phyloP scores from a whole-genome alignment of 2,329 filamentous ascomycete genomes.

The Gnomoniopsis sp. region DNA sequence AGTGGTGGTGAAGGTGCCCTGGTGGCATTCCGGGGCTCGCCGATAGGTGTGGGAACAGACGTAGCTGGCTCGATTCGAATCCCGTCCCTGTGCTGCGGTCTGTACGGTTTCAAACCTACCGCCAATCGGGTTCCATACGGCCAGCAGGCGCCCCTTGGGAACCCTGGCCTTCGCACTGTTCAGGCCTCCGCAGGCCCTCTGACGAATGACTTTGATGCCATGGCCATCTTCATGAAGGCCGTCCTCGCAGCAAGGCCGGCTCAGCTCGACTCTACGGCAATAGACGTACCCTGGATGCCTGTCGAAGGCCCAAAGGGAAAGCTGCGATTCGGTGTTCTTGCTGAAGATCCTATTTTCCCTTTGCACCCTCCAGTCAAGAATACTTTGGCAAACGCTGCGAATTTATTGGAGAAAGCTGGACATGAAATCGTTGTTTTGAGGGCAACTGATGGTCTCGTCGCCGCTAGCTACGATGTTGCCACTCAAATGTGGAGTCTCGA shows the following conservation, averaged over 20 bases:
- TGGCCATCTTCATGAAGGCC: constrained; percentile 15
- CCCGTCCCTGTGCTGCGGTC: constrained; percentile 19
- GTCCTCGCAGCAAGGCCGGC: constrained; percentile 17
- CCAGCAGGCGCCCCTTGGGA: constrained; percentile 8
- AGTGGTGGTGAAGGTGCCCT: constrained; percentile 20
- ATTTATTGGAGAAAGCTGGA: constrained; percentile 1
- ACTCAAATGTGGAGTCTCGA: constrained; percentile 15
- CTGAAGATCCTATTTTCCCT: constrained; percentile 17
- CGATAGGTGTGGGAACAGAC: constrained; percentile 19
- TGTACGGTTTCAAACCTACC: constrained; percentile 19
- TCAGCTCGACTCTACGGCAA: constrained; percentile 8
- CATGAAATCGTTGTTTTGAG: constrained; percentile 10
- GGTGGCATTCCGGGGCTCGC: constrained; percentile 19
- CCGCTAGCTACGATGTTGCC: constrained; percentile 7
- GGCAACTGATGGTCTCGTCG: constrained; percentile 7
- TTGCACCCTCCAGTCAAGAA: constrained; percentile 15
- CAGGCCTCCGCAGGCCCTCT: constrained; percentile 16
- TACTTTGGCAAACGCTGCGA: neutral
- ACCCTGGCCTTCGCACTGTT: constrained; percentile 16
- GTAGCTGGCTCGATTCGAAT: constrained; percentile 21
- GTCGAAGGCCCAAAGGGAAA: neutral
- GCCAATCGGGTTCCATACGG: constrained; percentile 16
- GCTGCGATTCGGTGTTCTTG: constrained; percentile 16
- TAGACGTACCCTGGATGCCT: constrained; percentile 16
- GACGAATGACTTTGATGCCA: constrained; percentile 13